A percentile compares a stretch with the other conserved stretches of the same genome.
Conservation (phyloP, 2,329 filamentous ascomycete species). For the Podosphaera leucotricha region DNA sequence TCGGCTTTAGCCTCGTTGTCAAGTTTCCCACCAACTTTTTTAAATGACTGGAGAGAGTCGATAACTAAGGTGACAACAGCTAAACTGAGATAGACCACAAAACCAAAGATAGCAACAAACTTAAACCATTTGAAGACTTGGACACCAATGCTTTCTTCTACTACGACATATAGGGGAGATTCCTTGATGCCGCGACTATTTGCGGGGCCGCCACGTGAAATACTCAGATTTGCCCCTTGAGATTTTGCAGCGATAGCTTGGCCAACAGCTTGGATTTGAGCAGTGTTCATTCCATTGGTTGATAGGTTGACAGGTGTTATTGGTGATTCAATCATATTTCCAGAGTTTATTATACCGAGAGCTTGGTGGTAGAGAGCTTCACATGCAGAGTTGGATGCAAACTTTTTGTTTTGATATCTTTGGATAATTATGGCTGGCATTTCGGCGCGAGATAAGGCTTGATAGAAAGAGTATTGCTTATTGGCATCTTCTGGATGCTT, state of each 20-base stretch:
- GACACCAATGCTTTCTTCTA: conserved; percentile 66
- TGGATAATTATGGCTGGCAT: conserved; percentile 87
- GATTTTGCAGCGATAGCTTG: conserved; percentile 58
- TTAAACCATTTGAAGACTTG: conserved; percentile 79
- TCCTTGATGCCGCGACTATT: conserved; percentile 46
- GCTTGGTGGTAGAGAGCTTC: conserved; percentile 62
- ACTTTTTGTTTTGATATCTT: conserved; percentile 66
- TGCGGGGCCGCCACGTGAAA: conserved; percentile 21
- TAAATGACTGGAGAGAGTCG: conserved; percentile 56
- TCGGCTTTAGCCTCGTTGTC: conserved; percentile 77
- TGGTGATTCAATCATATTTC: conserved; percentile 3
- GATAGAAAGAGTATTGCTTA: conserved; percentile 84
- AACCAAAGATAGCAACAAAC: conserved; percentile 55
- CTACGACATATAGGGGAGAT: conserved; percentile 80
- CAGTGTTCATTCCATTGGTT: conserved; percentile 23
- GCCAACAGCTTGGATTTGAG: conserved; percentile 54
- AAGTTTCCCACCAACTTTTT: conserved; percentile 47
- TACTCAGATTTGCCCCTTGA: conserved; percentile 38
- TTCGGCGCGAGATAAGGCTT: conserved; percentile 69
- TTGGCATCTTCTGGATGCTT: conserved; percentile 71
- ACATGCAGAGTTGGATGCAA: conserved; percentile 56
- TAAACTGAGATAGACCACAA: conserved; percentile 58
- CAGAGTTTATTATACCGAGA: conserved; percentile 33
- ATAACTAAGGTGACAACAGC: conserved; percentile 61
- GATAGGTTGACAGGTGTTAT: conserved; percentile 9